These are phyloP conservation scores for Cytospora piceae DNA, from an alignment of 2,329 filamentous ascomycete genomes.

Conservation along the genomic window DNA sequence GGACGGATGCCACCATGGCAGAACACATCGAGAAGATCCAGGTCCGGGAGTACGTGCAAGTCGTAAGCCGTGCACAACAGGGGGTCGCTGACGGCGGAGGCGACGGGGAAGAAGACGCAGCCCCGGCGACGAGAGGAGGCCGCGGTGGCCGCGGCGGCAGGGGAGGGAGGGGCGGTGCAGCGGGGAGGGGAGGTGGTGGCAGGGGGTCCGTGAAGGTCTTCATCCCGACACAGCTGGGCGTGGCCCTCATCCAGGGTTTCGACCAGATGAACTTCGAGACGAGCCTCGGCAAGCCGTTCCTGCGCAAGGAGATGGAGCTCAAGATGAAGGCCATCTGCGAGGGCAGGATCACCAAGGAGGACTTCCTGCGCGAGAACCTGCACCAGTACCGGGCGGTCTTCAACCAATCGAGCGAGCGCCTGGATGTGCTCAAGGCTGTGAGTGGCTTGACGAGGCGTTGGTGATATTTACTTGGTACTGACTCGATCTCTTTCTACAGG, in stretches of 20 bases:
- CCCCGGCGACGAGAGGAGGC: slow-evolving; percentile 43
- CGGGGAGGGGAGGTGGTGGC: slow-evolving; percentile 48
- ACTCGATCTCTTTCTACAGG: slow-evolving; percentile 38
- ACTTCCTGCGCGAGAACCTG: slow-evolving; percentile 81
- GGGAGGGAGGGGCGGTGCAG: slow-evolving; percentile 47
- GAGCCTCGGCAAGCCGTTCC: slow-evolving; percentile 91
- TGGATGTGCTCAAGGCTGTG: slow-evolving; percentile 68
- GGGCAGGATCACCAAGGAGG: slow-evolving; percentile 72
- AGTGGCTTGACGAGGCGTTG: slow-evolving; percentile 39
- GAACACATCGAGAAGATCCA: slow-evolving; percentile 98
- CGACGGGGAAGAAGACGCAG: slow-evolving; percentile 45
- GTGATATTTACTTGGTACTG: slow-evolving; percentile 25
- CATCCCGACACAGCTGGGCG: slow-evolving; percentile 87
- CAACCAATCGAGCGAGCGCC: slow-evolving; percentile 75
- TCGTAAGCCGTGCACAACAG: slow-evolving; percentile 50
- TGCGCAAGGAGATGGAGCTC: slow-evolving; percentile 96
- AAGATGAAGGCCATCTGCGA: slow-evolving; percentile 98
- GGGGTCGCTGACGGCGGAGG: slow-evolving; percentile 43
- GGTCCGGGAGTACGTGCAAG: slow-evolving; percentile 81
- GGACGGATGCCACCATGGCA: slow-evolving; percentile 98
- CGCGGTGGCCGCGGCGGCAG: slow-evolving; percentile 50
- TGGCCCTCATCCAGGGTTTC: slow-evolving; percentile 92
- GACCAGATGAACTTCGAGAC: slow-evolving; percentile 92
- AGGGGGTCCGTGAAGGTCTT: slow-evolving; percentile 74
- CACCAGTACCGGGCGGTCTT: slow-evolving; percentile 88